These are phyloP conservation scores for Podospora comata DNA, from an alignment of 495 filamentous ascomycete genomes.

Conservation along the genomic window DNA sequence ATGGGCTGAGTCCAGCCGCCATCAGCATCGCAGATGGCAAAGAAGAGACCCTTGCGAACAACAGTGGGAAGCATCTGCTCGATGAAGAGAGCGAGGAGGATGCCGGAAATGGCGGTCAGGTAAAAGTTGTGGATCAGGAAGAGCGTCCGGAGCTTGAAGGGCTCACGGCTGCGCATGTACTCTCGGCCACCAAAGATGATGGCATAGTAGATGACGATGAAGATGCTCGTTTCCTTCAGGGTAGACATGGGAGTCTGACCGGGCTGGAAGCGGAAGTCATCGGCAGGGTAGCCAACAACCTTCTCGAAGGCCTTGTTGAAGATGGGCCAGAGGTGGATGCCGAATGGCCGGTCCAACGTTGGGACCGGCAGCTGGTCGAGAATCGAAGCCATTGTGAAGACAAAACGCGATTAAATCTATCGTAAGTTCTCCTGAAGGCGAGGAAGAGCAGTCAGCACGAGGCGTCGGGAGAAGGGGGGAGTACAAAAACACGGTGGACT, in stretches of 20 bases:
- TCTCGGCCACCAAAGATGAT: conserved; percentile 74
- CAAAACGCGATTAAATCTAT: conserved; percentile 10
- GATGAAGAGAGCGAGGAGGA: conserved; percentile 65
- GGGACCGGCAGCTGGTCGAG: conserved; percentile 67
- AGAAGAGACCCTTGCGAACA: conserved; percentile 65
- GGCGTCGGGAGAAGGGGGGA: background rate
- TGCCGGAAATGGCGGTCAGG: conserved; percentile 66
- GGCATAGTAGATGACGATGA: conserved; percentile 68
- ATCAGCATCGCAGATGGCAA: conserved; percentile 63
- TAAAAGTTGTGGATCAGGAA: conserved; percentile 83
- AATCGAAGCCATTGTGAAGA: conserved; percentile 43
- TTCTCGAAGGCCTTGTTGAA: conserved; percentile 79
- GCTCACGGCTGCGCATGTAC: conserved; percentile 64
- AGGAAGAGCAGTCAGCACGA: conserved; percentile 17
- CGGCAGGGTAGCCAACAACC: conserved; percentile 67
- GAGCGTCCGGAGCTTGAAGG: conserved; percentile 63
- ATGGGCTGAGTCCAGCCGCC: conserved; percentile 79
- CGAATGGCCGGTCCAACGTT: conserved; percentile 87
- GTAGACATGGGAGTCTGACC: conserved; percentile 69
- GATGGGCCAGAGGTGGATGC: conserved; percentile 87
- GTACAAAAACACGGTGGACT: conserved; percentile 13
- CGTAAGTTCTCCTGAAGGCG: conserved; percentile 11
- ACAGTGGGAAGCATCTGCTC: conserved; percentile 71
- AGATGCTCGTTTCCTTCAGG: conserved; percentile 58
- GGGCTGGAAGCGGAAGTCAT: conserved; percentile 67